Evolutionary conservation across 2,329 filamentous ascomycete species (phyloP).

Genomic region (Tolypocladium amazonense): DNA sequence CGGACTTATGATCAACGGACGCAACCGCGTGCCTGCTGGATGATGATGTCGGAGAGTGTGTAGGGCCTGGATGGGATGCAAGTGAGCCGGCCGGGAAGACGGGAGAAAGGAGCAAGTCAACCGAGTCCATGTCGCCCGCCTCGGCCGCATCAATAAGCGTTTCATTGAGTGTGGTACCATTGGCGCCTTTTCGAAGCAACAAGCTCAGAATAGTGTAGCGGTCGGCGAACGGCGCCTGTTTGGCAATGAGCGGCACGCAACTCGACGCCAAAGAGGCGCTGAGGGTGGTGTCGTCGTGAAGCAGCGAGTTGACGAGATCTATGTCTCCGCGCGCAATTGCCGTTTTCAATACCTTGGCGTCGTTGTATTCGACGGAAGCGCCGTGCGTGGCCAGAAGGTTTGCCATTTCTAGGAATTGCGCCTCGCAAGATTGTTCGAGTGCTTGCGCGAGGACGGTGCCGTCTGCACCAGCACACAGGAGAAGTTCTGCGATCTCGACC

Average conservation of each 20-base stretch:
- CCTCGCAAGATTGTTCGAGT: constrained; percentile 35
- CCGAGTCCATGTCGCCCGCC: constrained; percentile 34
- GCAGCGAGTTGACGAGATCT: constrained; percentile 34
- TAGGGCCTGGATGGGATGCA: constrained; percentile 6
- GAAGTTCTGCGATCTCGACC: constrained; percentile 39
- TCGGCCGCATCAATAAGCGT: constrained; percentile 39
- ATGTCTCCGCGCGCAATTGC: constrained; percentile 34
- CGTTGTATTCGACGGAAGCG: constrained; percentile 43
- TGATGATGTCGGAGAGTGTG: constrained; percentile 11
- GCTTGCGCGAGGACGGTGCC: constrained; percentile 39
- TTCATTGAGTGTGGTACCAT: constrained; percentile 34
- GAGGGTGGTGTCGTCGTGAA: constrained; percentile 31
- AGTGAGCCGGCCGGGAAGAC: constrained; percentile 25
- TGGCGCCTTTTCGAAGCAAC: constrained; percentile 40
- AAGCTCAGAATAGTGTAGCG: constrained; percentile 32
- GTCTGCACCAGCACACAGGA: constrained; percentile 47
- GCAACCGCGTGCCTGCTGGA: constrained; percentile 36
- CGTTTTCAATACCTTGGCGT: constrained; percentile 36
- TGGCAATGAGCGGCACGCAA: constrained; percentile 38
- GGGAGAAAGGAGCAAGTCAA: constrained; percentile 38
- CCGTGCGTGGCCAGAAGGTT: constrained; percentile 41
- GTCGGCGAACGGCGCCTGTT: constrained; percentile 32
- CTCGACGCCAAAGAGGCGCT: constrained; percentile 35
- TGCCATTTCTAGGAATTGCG: constrained; percentile 43
- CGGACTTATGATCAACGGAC: constrained; percentile 40